A percentile compares a stretch with the other conserved stretches of the same genome.
Evolutionary conservation across 257 asterid species (phyloP).

Genomic region (Coffea eugenioides): DNA sequence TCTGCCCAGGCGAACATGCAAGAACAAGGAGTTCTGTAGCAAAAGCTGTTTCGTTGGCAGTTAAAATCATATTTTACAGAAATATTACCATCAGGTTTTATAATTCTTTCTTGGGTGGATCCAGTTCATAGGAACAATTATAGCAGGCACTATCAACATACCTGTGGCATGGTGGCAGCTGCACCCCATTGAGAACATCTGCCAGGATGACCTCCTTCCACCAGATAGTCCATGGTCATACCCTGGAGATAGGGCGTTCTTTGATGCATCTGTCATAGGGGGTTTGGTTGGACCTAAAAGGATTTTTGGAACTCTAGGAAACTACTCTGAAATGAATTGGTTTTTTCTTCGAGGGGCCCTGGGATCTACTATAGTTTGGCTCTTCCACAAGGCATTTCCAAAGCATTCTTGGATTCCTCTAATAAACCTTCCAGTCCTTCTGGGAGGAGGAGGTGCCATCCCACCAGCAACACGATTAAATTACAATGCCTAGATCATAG

Average conservation of each 20-base stretch:
- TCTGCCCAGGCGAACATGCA: slow-evolving; percentile 51
- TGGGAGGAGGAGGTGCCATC: slow-evolving; percentile 73
- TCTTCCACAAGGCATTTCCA: slow-evolving; percentile 78
- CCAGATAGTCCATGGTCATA: slow-evolving; percentile 96
- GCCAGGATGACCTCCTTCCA: slow-evolving; percentile 87
- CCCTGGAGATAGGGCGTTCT: slow-evolving; percentile 84
- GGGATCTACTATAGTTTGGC: slow-evolving; percentile 82
- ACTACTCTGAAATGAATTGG: slow-evolving; percentile 83
- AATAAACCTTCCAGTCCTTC: slow-evolving; percentile 82
- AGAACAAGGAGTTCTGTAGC: neutral
- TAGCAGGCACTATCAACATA: slow-evolving; percentile 82
- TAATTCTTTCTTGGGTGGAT: slow-evolving; percentile 20
- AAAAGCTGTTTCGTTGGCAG: slow-evolving; percentile 5
- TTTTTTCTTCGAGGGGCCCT: slow-evolving; percentile 85
- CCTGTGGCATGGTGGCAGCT: slow-evolving; percentile 90
- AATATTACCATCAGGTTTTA: slow-evolving; percentile 6
- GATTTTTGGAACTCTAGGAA: slow-evolving; percentile 72
- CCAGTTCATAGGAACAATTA: slow-evolving; percentile 76
- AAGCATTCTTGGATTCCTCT: slow-evolving; percentile 84
- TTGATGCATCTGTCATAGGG: slow-evolving; percentile 95
- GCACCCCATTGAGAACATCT: slow-evolving; percentile 65
- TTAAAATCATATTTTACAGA: slow-evolving; percentile 26
- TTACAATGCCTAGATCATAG: slow-evolving; percentile 82
- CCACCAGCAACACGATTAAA: slow-evolving; percentile 89
- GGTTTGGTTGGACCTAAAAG: slow-evolving; percentile 90